Evolutionary conservation across 805 yeast species (phyloP), one percentile per base, ranked within the genome.

Genomic region (Clavispora fructus): DNA sequence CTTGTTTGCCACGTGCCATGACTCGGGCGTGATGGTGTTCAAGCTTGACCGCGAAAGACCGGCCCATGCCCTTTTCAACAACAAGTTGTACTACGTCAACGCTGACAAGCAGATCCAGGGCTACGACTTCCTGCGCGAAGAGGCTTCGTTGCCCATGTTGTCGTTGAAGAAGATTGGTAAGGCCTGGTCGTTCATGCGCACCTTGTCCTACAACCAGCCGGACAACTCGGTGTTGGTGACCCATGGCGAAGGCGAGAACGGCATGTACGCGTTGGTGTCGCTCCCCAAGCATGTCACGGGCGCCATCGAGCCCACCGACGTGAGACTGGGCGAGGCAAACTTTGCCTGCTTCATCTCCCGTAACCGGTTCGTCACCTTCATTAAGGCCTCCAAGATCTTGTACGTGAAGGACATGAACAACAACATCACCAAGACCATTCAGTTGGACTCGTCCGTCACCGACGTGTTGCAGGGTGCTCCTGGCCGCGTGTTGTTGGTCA

Each of bases 21-120:
- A 95, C 67, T 78, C 90, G 13, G 99, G 99, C 65, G 95, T 90
- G 28, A 91, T 91, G 95, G 96, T 94, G 42, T 95, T 94, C 79
- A 94, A 94, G 71, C 77, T 94, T 50, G 97, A 89, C 65, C 86
- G 98, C 64, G 99, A 94, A 74, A 83, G 99, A 66, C 98, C 99
- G 12, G 95, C 97, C n/a, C 79, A 80, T 58, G 67, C 87, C 6
- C 60, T 80, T 30, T 78, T 75, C 68, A 94, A 87, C 62, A 87
- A 87, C 67, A 82, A 78, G 57, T 67, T 94, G 57, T 79, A 78
- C 51, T 92, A 78, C 61, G 81, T 90, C 58, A 89, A 88, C 67
- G 77, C 80, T 50, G 96, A 89, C 62, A 88, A 85, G 65, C 95
- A 89, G 65, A 83, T 92, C 44, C 95, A 89, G 66, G 71, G 80